Evolutionary conservation across 1,284 basidiomycete species (phyloP).

Genomic region (Phenoliferia sp.): DNA sequence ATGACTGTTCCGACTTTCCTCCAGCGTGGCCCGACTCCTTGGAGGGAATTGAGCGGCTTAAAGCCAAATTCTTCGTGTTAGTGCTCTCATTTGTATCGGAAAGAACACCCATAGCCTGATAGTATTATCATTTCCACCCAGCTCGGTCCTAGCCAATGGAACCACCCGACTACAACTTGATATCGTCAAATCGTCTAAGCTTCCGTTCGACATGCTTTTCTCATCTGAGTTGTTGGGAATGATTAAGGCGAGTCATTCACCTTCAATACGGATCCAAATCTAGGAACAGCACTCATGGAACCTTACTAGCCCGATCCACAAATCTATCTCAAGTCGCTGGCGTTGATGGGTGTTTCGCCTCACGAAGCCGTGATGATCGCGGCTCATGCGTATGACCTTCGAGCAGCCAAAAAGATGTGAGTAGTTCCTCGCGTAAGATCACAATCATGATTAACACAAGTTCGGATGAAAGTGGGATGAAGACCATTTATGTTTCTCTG

Average conservation of each 20-base stretch:
- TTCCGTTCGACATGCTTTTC: slow-evolving; percentile 61
- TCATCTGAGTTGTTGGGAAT: slow-evolving; percentile 56
- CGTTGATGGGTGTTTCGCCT: slow-evolving; percentile 53
- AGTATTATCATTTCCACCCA: too few relatives aligned
- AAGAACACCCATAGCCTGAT: background rate
- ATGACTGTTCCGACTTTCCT: background rate
- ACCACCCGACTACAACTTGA: slow-evolving; percentile 57
- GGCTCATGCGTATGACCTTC: slow-evolving; percentile 56
- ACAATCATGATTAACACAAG: background rate
- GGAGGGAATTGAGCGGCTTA: slow-evolving; percentile 51
- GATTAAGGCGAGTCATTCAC: slow-evolving; percentile 46
- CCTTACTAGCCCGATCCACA: slow-evolving; percentile 47
- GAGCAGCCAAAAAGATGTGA: slow-evolving; percentile 46
- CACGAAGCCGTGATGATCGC: slow-evolving; percentile 59
- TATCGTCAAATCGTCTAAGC: slow-evolving; percentile 57
- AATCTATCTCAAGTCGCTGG: slow-evolving; percentile 51
- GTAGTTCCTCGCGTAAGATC: background rate
- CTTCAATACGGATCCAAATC: background rate
- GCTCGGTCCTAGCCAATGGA: slow-evolving; percentile 57
- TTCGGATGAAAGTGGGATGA: slow-evolving; percentile 47
- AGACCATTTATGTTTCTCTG: slow-evolving; percentile 50
- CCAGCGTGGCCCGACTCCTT: slow-evolving; percentile 57
- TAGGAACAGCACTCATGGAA: too few relatives aligned
- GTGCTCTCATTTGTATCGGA: background rate
- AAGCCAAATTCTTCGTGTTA: slow-evolving; percentile 50